Percentiles rank a stretch among this genome's conserved stretches.
phyloP scores from a whole-genome alignment of 352 stramenopile genomes.

The Phytophthora boehmeriae region DNA sequence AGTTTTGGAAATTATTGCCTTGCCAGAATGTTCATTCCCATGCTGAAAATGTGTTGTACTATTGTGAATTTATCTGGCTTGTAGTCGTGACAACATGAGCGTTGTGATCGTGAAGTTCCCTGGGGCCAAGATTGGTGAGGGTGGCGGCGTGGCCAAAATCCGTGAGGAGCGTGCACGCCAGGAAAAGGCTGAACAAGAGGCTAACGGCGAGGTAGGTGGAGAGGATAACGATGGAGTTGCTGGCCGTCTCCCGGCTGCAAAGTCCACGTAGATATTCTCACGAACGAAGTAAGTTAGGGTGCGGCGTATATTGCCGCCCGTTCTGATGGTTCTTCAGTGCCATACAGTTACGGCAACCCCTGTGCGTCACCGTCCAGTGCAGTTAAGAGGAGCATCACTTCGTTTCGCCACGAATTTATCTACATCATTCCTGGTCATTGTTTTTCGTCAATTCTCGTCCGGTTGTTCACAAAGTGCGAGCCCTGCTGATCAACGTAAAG shows the following conservation, averaged over 20 bases:
- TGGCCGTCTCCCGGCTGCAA: constrained; percentile 14
- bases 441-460: background rate
- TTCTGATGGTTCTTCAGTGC: constrained; percentile 21
- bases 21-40: too few relatives aligned
- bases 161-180: constrained; percentile 54
- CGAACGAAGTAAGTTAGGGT: constrained; percentile 15
- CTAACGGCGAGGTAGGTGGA: constrained; percentile 22
- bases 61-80: background rate
- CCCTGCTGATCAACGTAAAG: constrained; percentile 11
- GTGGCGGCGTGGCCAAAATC: constrained; percentile 65
- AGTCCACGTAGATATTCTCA: constrained; percentile 31
- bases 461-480: too few relatives aligned
- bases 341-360: constrained; percentile 17
- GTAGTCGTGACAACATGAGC: constrained; percentile 87
- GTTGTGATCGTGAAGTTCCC: constrained; percentile 82
- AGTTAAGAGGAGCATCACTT: constrained; percentile 4
- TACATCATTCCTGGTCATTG: background rate
- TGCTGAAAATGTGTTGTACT: too few relatives aligned
- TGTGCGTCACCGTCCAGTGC: constrained; percentile 1
- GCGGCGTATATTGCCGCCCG: constrained; percentile 7
- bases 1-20: constrained; percentile 3
- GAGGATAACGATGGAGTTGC: constrained; percentile 21
- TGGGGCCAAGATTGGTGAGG: constrained; percentile 61
- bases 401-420: constrained; percentile 2
- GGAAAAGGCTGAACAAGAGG: constrained; percentile 48